Conservation (phyloP, 2,329 filamentous ascomycete species). For the Colletotrichum gloeosporioides region DNA sequence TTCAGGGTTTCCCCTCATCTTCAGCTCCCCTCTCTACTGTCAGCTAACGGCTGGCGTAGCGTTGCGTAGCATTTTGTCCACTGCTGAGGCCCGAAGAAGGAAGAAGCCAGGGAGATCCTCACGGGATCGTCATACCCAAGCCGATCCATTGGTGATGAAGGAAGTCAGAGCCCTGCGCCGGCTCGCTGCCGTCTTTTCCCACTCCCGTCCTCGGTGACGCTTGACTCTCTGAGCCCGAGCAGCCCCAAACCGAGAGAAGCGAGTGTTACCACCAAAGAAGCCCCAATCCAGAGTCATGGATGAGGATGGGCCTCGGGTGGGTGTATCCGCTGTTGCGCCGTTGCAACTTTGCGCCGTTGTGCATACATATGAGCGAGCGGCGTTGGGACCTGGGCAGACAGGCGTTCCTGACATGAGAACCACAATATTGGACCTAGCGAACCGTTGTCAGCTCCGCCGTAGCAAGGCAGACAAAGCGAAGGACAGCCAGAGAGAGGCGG, state of each 20-base stretch:
- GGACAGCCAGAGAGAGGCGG: neutral
- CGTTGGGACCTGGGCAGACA: neutral
- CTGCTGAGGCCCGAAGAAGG: constrained; percentile 7
- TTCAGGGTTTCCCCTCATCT: constrained; percentile 19
- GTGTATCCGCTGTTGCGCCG: neutral
- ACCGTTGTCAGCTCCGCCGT: neutral
- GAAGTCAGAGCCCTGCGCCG: neutral
- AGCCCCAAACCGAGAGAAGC: neutral
- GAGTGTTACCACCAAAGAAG: neutral
- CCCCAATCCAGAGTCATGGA: neutral
- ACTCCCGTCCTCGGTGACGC: neutral
- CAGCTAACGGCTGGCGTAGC: neutral
- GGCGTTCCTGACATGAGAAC: neutral
- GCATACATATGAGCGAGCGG: neutral
- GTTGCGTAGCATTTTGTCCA: constrained; percentile 1
- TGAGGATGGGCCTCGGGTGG: neutral
- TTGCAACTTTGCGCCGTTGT: neutral
- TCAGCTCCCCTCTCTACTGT: neutral
- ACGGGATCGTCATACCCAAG: constrained; percentile 17
- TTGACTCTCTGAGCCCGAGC: neutral
- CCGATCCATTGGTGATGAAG: neutral
- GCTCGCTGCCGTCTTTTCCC: neutral
- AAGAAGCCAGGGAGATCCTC: constrained; percentile 12
- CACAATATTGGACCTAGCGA: neutral
- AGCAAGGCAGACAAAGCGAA: neutral